phyloP scores from a whole-genome alignment of 2,329 filamentous ascomycete species.

The Lizonia empirigonia region DNA sequence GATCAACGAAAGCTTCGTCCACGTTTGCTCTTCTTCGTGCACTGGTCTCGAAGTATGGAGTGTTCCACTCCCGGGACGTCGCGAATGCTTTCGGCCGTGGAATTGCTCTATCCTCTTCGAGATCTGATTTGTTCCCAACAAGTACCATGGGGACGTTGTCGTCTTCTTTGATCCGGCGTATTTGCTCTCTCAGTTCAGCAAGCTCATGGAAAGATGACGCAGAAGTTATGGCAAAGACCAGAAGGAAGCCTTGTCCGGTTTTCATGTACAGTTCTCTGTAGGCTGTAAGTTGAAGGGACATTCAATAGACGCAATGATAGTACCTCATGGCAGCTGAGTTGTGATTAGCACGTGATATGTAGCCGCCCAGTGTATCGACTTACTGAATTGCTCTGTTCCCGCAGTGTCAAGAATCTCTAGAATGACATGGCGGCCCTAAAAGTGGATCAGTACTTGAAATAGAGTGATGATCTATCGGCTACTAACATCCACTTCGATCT shows the following conservation, averaged over 20 bases:
- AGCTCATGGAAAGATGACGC: constrained; percentile 82
- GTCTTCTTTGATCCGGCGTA: constrained; percentile 88
- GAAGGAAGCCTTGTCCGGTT: constrained; percentile 85
- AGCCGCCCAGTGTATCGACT: constrained; percentile 43
- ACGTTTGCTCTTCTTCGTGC: constrained; percentile 84
- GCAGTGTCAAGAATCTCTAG: constrained; percentile 92
- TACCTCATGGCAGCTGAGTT: constrained; percentile 45
- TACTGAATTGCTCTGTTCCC: constrained; percentile 91
- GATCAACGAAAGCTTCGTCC: constrained; percentile 85
- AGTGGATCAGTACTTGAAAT: constrained; percentile 19
- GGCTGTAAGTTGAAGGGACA: constrained; percentile 18
- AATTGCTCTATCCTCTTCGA: constrained; percentile 83
- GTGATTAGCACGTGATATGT: constrained; percentile 22
- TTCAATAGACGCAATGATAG: constrained; percentile 19
- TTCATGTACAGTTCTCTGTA: constrained; percentile 70
- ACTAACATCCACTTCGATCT: constrained; percentile 80
- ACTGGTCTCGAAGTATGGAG: constrained; percentile 89
- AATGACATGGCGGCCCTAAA: constrained; percentile 81
- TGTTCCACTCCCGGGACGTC: constrained; percentile 84
- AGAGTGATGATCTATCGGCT: not conserved
- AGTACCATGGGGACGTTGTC: constrained; percentile 85
- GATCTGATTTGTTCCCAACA: constrained; percentile 88
- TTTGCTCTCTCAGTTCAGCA: constrained; percentile 81
- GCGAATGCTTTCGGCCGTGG: constrained; percentile 79
- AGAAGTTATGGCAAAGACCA: constrained; percentile 92